Evolutionary conservation across 495 filamentous ascomycete genomes (phyloP), one percentile per base, ranked within the genome.

Genomic region (Penicillium herquei): DNA sequence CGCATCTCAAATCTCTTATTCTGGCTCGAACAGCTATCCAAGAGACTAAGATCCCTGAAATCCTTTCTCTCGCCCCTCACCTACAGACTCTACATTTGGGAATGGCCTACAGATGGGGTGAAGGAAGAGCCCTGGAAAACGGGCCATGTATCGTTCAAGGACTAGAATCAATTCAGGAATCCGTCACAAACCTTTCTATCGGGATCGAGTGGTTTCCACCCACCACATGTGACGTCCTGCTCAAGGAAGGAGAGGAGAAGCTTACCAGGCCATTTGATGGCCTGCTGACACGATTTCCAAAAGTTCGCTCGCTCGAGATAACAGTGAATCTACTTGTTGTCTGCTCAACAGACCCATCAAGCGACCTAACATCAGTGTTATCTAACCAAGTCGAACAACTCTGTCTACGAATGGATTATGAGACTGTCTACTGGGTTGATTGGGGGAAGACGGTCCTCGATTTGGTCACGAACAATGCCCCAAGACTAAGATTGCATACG

Each of bases 41-140:
- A 14, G 51, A 54, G 21, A 31, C 10, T 30, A 41, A 54, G 42
- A 33, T 37, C 21, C 51, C 51, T 31, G 26, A 18, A 5, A 39
- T 54, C 39, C 51, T 54, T 39, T 54, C 41, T 21, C 51, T 54
- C 39, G 30, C 41, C 26, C 51, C 51, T 30, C 14, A 4, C n/a
- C 47, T 54, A 30, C 31, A 54, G 35, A 54, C 51, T 14, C 42
- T 54, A 30, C 51, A 54, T 45, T 18, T 54, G 41, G 51, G 51
- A 47, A 54, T 54, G 51, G 51, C 51, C 35, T 54, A 54, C 33
- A 54, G 51, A 54, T 54, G 51, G 51, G 51, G 51, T 32, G 37
- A 54, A 41, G 51, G 47, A 14, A 30, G 13, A 54, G 51, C 51
- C 13, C 46, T 54, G 14, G 3, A 47, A 47, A 14, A 54, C 12